Evolutionary conservation across 1,139 yeast genomes (phyloP).

Genomic region (Pichiaceae sp.): DNA sequence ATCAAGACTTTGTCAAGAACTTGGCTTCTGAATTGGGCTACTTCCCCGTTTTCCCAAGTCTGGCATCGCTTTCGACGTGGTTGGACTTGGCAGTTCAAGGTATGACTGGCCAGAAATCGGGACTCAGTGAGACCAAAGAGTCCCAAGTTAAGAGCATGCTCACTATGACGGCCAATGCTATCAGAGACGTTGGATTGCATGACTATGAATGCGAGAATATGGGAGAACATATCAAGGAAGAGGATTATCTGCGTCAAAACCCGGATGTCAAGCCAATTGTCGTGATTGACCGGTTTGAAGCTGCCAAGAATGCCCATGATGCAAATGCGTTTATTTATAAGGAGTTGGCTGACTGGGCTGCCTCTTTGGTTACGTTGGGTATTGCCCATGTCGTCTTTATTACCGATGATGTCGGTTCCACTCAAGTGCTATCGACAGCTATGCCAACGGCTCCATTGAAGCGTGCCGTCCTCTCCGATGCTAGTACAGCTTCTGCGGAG

Average conservation of each 20-base stretch:
- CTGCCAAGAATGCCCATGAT: slow-evolving; percentile 44
- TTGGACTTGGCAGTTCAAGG: slow-evolving; percentile 85
- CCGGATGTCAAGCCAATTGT: slow-evolving; percentile 86
- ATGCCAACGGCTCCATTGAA: slow-evolving; percentile 86
- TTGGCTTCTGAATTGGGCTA: slow-evolving; percentile 80
- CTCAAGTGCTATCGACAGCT: slow-evolving; percentile 57
- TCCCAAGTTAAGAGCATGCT: slow-evolving; percentile 78
- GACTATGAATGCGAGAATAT: slow-evolving; percentile 6
- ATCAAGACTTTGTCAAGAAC: slow-evolving; percentile 54
- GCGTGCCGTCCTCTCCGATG: slow-evolving; percentile 69
- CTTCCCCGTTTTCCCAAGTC: slow-evolving; percentile 91
- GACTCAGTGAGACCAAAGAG: slow-evolving; percentile 79
- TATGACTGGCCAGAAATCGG: slow-evolving; percentile 89
- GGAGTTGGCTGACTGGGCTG: slow-evolving; percentile 84
- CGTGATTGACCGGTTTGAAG: slow-evolving; percentile 66
- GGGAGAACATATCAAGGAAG: slow-evolving; percentile 48
- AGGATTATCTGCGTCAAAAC: slow-evolving; percentile 74
- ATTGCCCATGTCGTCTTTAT: slow-evolving; percentile 84
- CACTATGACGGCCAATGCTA: slow-evolving; percentile 61
- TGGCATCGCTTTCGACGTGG: slow-evolving; percentile 69
- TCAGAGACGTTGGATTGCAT: slow-evolving; percentile 59
- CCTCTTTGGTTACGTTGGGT: slow-evolving; percentile 64
- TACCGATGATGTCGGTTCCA: slow-evolving; percentile 77
- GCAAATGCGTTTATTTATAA: slow-evolving; percentile 63
- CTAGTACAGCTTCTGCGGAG: slow-evolving; percentile 62